A percentile compares a stretch with the other conserved stretches of the same genome.
phyloP scores from a whole-genome alignment of 495 filamentous ascomycete genomes.

The Apiosordaria backusii region DNA sequence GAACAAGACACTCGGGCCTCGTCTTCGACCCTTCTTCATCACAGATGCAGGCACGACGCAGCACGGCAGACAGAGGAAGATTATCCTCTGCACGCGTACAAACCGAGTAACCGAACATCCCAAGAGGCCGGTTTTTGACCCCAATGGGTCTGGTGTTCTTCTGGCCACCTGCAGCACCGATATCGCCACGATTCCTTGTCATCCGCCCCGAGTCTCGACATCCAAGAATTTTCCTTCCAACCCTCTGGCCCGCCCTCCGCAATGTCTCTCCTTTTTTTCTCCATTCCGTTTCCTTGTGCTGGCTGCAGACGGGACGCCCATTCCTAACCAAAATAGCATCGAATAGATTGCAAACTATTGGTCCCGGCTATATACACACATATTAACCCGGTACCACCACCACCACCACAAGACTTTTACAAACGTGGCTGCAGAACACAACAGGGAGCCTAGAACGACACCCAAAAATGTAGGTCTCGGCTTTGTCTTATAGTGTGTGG shows the following conservation, averaged over 20 bases:
- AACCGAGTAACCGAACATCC: background rate
- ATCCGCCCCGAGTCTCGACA: background rate
- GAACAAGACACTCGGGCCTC: background rate
- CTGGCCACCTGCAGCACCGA: background rate
- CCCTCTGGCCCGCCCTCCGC: background rate
- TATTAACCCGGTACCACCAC: conserved; percentile 26
- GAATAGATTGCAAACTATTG: conserved; percentile 22
- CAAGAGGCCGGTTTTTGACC: background rate
- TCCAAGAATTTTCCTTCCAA: background rate
- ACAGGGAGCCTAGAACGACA: background rate
- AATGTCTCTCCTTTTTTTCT: background rate
- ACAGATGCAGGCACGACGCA: background rate
- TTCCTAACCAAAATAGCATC: conserved; percentile 31
- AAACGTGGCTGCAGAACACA: background rate
- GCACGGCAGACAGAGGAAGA: background rate
- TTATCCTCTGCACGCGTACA: background rate
- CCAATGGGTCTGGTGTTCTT: background rate
- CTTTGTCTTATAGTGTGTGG: background rate
- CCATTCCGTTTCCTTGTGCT: background rate
- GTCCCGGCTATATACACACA: conserved; percentile 29
- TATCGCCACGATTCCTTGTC: background rate
- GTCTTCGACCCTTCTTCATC: background rate
- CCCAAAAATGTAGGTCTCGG: background rate
- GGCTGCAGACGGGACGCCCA: conserved; percentile 4
- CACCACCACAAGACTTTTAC: background rate